Evolutionary conservation across 306 rosid genomes (phyloP).

Genomic region (Ziziphus jujuba): DNA sequence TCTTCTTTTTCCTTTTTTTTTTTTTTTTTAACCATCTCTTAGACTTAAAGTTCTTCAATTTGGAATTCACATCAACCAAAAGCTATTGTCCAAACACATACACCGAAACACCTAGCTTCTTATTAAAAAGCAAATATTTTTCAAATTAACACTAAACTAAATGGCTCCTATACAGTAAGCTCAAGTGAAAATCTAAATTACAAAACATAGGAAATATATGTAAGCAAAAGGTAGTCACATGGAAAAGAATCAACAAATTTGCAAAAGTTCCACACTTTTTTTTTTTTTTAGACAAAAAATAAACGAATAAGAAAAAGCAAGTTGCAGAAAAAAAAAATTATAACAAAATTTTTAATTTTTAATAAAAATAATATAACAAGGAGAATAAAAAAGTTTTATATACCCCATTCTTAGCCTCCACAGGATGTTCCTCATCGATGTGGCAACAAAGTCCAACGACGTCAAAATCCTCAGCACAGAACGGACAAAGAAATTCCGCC

Average conservation of each 20-base stretch:
- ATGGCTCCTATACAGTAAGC: neutral
- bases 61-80: neutral
- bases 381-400: neutral
- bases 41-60: neutral
- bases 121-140: neutral
- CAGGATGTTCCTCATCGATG: slow-evolving; percentile 77
- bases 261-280: neutral
- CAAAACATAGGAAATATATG: neutral
- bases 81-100: neutral
- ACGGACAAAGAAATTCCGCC: slow-evolving; percentile 72
- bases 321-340: no score
- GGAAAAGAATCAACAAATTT: neutral
- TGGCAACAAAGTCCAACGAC: slow-evolving; percentile 84
- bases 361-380: neutral
- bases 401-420: slow-evolving; percentile 75
- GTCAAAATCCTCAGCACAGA: slow-evolving; percentile 74
- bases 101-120: neutral
- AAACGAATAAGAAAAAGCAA: neutral
- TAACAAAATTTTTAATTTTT: neutral
- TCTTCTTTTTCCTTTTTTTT: no score
- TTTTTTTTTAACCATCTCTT: neutral
- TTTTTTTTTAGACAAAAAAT: neutral
- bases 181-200: neutral
- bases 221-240: neutral
- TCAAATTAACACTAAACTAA: neutral